Percentiles rank a stretch among this genome's conserved stretches.
phyloP scores from a whole-genome alignment of 1,139 yeast genomes.

The Yamadazyma trypodendri region DNA sequence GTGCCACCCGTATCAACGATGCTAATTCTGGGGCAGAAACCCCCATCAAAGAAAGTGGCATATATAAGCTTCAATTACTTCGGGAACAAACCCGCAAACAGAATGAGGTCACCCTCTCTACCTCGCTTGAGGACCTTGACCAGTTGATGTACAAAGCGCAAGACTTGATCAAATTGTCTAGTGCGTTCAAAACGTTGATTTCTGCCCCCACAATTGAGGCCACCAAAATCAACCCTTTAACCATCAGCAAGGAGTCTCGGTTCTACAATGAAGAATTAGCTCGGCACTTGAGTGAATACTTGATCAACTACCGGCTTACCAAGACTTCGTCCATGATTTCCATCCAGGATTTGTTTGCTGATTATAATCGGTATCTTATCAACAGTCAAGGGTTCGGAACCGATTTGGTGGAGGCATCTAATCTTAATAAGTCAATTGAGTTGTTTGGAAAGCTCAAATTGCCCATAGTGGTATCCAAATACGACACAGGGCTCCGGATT shows the following conservation, averaged over 20 bases:
- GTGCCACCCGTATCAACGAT: slow-evolving; percentile 28
- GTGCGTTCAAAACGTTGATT: slow-evolving; percentile 41
- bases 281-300: slow-evolving; percentile 53
- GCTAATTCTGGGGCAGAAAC: background rate
- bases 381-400: slow-evolving; percentile 43
- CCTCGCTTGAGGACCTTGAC: slow-evolving; percentile 75
- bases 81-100: slow-evolving; percentile 57
- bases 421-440: slow-evolving; percentile 31
- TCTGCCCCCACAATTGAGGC: background rate
- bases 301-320: slow-evolving; percentile 32
- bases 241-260: slow-evolving; percentile 27
- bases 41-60: slow-evolving; percentile 43
- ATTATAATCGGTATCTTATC: slow-evolving; percentile 39
- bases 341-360: slow-evolving; percentile 42
- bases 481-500: slow-evolving; percentile 38
- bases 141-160: slow-evolving; percentile 75
- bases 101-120: slow-evolving; percentile 62
- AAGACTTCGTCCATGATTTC: slow-evolving; percentile 40
- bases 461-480: slow-evolving; percentile 32
- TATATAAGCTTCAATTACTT: slow-evolving; percentile 65
- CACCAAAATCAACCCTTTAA: slow-evolving; percentile 28
- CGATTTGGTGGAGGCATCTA: slow-evolving; percentile 30
- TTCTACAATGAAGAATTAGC: slow-evolving; percentile 40
- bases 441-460: slow-evolving; percentile 30
- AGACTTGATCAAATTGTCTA: slow-evolving; percentile 62